Base-by-base conservation (phyloP, 2,329 filamentous ascomycete genomes). In the Rhinocladiella mackenziei region DNA sequence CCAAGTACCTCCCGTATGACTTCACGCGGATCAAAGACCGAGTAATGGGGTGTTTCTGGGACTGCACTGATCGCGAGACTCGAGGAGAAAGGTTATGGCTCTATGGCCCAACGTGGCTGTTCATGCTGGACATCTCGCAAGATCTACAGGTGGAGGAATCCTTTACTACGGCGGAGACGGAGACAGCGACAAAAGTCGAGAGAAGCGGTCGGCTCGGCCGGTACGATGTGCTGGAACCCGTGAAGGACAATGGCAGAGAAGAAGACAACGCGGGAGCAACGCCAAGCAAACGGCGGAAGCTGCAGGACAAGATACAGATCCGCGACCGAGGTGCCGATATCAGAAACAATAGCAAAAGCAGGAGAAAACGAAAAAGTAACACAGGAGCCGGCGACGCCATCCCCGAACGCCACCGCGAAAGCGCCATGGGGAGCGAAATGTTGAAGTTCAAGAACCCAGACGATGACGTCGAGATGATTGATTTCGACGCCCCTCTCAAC, bases 101-200 rank as follows among this genome's bases (percentile, higher is more conserved):
- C 14, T 96, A 94, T 59, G 89, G 91, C 5, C 78, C 80, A 29
- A 82, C 78, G 1, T 97, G 89, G 76, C 66, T 98, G 17, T 89
- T 86, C 69, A 97, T 97, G 89, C 79, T 98, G 48, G 89, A 97
- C 62, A 70, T 94, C 20, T 77, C 78, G 14, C 76, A 77, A 58
- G 84, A 95, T 62, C 75, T 92, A 36, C 62, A 68, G 14, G 23
- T 19, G n/a, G 26, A 43, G 3, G 30, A 31, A 5, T 8, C 26
- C 10, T 28, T 13, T 15, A 28, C 18, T 11, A 10, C 23, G 19
- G 10, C 22, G 2, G 37, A 33, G 20, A 5, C 10, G 9, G 23
- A 3, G 32, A 30, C 30, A 19, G 23, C 9, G n/a, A 7, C 23
- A 1, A 48, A 40, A 23, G 17, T 11, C 17, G 48, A 43, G 10